Evolutionary conservation across 176 grass and related monocot species (phyloP).

Genomic region (Leersia perrieri): DNA sequence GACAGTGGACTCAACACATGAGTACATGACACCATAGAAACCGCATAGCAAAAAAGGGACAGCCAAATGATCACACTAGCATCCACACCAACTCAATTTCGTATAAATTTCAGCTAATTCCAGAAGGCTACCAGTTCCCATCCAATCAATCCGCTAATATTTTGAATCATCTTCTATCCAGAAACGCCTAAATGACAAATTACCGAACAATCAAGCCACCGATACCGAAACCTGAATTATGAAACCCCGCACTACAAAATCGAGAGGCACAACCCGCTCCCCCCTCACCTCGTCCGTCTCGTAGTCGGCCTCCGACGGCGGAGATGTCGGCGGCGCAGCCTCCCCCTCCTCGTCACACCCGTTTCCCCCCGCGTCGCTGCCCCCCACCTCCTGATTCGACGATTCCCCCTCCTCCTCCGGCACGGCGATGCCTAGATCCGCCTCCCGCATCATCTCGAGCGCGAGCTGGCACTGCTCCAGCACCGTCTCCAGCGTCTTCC

Average conservation of each 20-base stretch:
- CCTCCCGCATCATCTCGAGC: slow-evolving; percentile 49
- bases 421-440: slow-evolving; percentile 16
- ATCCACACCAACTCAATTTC: not conserved
- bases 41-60: not conserved
- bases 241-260: not conserved
- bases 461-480: slow-evolving; percentile 78
- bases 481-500: slow-evolving; percentile 66
- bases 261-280: not conserved
- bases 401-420: not conserved
- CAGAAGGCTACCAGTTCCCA: not conserved
- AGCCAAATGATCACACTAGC: not conserved
- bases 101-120: not conserved
- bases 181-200: not conserved
- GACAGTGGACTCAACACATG: not conserved
- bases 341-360: slow-evolving; percentile 37
- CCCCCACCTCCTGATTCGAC: not conserved
- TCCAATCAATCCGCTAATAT: not conserved
- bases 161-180: not conserved
- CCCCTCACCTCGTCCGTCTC: slow-evolving; percentile 72
- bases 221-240: not conserved
- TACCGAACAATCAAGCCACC: not conserved
- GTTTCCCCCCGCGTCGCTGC: slow-evolving; percentile 1
- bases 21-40: not conserved
- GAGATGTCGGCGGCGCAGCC: slow-evolving; percentile 4
- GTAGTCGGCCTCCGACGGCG: slow-evolving; percentile 49